Base-by-base conservation (phyloP, 2,329 filamentous ascomycete species). In the Epichloe bromicola region DNA sequence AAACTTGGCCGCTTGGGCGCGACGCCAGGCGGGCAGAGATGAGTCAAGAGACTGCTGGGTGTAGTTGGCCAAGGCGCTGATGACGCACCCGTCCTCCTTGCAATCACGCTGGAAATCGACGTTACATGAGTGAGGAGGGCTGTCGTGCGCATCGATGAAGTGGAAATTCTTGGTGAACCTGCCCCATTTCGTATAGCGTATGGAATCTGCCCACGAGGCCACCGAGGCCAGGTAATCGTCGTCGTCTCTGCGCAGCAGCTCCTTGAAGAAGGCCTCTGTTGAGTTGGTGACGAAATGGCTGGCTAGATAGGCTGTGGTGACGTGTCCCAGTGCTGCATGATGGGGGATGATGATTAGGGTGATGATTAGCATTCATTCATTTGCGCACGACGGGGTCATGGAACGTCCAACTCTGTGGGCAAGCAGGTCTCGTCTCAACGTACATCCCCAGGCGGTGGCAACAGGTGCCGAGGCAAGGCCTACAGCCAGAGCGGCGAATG, bases 71-170 rank as follows among this genome's bases (percentile, higher is more conserved):
- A 82, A 67, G 4, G 79, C 77, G 53, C 67, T 76, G 51, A 85
- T 73, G 44, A 85, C 70, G 66, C 82, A 85, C n/a, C 80, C 80
- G 11, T 66, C 68, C 10, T 65, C 69, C 55, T 80, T 77, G 68
- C 81, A 85, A 66, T 85, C 82, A 50, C 82, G 75, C 23, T 70
- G 67, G 52, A 74, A 74, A 58, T 78, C 72, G 55, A 85, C 74
- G 53, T 71, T 71, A 67, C 82, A 85, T 44, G 65, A 68, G 15
- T 60, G 59, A 1, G 81, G 81, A 51, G 82, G 82, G 57, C 67
- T 64, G 65, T 85, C 82, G 59, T 82, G 74, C 53, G 81, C 80
- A 62, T 85, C 82, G 65, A 85, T 85, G 67, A 80, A 85, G 70
- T 85, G 82, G 64, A 82, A 83, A 36, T 74, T 74, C 56, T 72